Base-by-base conservation (phyloP, 1,284 basidiomycete genomes). In the Tylopilus sp. region DNA sequence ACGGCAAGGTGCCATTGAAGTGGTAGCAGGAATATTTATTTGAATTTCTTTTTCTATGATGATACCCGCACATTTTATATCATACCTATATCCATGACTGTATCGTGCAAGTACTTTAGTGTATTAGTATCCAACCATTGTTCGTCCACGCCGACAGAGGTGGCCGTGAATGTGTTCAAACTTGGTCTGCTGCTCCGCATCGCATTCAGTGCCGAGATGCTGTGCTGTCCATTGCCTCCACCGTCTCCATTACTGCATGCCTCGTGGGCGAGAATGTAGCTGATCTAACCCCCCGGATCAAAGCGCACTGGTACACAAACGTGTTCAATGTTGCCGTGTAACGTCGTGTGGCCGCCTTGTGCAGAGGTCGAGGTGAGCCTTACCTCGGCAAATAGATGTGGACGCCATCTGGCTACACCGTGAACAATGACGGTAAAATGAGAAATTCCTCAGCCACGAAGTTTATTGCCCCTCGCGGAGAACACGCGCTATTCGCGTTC, bases 401-500 rank as follows among this genome's bases (percentile, higher is more conserved):
- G 52, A 50, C 39, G 3, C 49, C 52, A 29, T 52, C 42, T 32
- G 55, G 42, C 50, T 33, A 45, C 48, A 44, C 52, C 31, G 54
- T 62, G 40, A 58, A 46, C 33, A 26, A 54, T 52, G 56, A 36
- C 52, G 28, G 51, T 32, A 53, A 49, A 48, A 53, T 32, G 51
- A 48, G 46, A 40, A 36, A 22, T 26, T 39, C 45, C 36, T 20
- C 48, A 49, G 44, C 61, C 65, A 57, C 50, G 36, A 58, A 43
- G 52, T 44, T 54, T 41, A 54, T 51, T 52, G 7, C 42, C 53
- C 68, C 70, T 63, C 60, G 60, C 60, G 70, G 60, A 52, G 48
- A 66, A 70, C 70, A 68, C 43, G 70, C 69, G 29, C 45, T 31
- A 45, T 50, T 70, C 66, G 64, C 69, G 40, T 68, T 58, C 46